These are phyloP conservation scores for Venturia carpophila DNA, from an alignment of 2,329 filamentous ascomycete genomes.

Conservation along the genomic window DNA sequence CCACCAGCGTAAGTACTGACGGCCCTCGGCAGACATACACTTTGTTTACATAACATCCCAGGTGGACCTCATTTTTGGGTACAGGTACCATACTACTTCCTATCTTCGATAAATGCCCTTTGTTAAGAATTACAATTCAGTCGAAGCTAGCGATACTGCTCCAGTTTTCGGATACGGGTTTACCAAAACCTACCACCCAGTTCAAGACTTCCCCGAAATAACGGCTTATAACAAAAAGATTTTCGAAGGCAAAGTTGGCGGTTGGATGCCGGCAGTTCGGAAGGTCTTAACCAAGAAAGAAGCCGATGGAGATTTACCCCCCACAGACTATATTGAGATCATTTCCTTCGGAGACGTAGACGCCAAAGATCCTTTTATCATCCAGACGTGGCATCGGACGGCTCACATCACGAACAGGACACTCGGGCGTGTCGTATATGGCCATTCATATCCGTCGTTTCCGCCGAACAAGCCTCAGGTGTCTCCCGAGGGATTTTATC, in stretches of 20 bases:
- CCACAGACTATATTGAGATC: slow-evolving; percentile 6
- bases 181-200: neutral
- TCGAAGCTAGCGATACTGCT: slow-evolving; percentile 2
- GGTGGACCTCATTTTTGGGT: slow-evolving; percentile 14
- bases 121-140: neutral
- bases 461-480: neutral
- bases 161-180: neutral
- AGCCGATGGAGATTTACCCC: neutral
- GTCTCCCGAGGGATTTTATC: slow-evolving; percentile 9
- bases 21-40: neutral
- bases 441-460: slow-evolving; percentile 10
- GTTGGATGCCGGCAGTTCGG: slow-evolving; percentile 17
- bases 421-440: neutral
- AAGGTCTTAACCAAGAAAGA: slow-evolving; percentile 12
- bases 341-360: slow-evolving; percentile 17
- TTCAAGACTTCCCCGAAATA: slow-evolving; percentile 9
- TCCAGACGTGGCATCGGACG: slow-evolving; percentile 15
- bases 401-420: slow-evolving; percentile 4
- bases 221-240: neutral
- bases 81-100: neutral
- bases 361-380: slow-evolving; percentile 14
- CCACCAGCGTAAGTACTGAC: neutral
- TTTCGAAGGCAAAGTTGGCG: slow-evolving; percentile 15
- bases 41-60: neutral
- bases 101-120: no score